A percentile compares a stretch with the other conserved stretches of the same genome.
These are phyloP conservation scores for Helicocarpus griseus DNA, from an alignment of 2,329 filamentous ascomycete species.

Conservation along the genomic window DNA sequence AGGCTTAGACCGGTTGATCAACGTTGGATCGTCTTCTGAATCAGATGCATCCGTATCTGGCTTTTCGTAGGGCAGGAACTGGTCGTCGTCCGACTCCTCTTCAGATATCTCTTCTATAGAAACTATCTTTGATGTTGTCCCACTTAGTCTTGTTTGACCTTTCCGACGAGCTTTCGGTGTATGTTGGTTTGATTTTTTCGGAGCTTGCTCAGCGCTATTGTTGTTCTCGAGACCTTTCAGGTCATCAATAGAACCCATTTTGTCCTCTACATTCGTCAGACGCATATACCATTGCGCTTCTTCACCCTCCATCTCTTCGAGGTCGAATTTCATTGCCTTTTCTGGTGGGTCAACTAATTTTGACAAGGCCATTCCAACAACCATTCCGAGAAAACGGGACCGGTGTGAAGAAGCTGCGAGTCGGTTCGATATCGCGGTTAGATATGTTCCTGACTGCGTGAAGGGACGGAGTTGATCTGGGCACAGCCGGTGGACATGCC, in stretches of 20 bases:
- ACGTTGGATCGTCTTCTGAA: slow-evolving; percentile 83
- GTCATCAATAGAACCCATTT: slow-evolving; percentile 47
- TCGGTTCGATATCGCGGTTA: slow-evolving; percentile 74
- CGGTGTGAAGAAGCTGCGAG: slow-evolving; percentile 65
- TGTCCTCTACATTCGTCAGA: slow-evolving; percentile 55
- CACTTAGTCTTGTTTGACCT: slow-evolving; percentile 8
- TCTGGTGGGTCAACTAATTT: slow-evolving; percentile 56
- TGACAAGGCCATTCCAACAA: slow-evolving; percentile 66
- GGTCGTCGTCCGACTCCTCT: slow-evolving; percentile 51
- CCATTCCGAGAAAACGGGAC: slow-evolving; percentile 77
- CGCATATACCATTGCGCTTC: slow-evolving; percentile 68
- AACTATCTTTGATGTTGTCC: slow-evolving; percentile 34
- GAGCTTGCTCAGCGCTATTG: slow-evolving; percentile 11
- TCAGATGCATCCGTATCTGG: slow-evolving; percentile 83
- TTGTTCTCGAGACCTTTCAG: slow-evolving; percentile 29
- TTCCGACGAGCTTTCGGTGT: slow-evolving; percentile 8
- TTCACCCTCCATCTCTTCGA: slow-evolving; percentile 63
- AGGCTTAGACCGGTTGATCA: slow-evolving; percentile 73
- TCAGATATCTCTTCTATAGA: slow-evolving; percentile 55
- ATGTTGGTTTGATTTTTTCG: slow-evolving; percentile 8
- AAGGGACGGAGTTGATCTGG: slow-evolving; percentile 59
- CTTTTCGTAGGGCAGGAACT: slow-evolving; percentile 70
- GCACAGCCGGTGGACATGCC: slow-evolving; percentile 60
- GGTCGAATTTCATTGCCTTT: slow-evolving; percentile 69
- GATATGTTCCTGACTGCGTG: slow-evolving; percentile 61